These are phyloP conservation scores for Populus davidiana DNA, from an alignment of 345 rosid genomes.

Conservation along the genomic window DNA sequence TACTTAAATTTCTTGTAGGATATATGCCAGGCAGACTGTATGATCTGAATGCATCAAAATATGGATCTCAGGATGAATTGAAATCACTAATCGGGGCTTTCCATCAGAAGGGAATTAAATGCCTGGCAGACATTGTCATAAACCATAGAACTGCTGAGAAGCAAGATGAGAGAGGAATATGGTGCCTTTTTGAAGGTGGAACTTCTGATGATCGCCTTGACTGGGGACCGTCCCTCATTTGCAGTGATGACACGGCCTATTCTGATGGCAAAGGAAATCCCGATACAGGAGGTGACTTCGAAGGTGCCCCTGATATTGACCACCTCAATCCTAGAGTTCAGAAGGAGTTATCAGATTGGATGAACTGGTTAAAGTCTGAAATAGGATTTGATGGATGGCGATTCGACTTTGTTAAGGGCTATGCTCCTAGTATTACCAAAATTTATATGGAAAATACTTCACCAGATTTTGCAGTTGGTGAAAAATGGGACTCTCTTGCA, in stretches of 20 bases:
- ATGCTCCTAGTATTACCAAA: slow-evolving; percentile 55
- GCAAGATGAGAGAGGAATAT: slow-evolving; percentile 60
- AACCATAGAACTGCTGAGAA: slow-evolving; percentile 82
- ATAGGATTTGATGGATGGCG: slow-evolving; percentile 79
- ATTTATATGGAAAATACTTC: slow-evolving; percentile 44
- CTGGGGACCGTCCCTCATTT: slow-evolving; percentile 78
- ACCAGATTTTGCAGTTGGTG: slow-evolving; percentile 77
- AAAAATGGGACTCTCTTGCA: slow-evolving; percentile 62
- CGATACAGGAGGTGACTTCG: slow-evolving; percentile 53
- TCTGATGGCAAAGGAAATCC: slow-evolving; percentile 67
- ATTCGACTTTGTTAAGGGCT: slow-evolving; percentile 68
- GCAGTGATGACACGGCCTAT: slow-evolving; percentile 44
- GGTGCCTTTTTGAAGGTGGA: slow-evolving; percentile 79
- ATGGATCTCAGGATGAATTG: slow-evolving; percentile 54
- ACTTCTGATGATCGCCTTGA: slow-evolving; percentile 73
- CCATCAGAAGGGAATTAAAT: slow-evolving; percentile 52
- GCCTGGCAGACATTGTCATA: slow-evolving; percentile 78
- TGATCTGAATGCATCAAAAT: slow-evolving; percentile 66
- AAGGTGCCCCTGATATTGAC: slow-evolving; percentile 77
- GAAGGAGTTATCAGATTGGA: slow-evolving; percentile 72
- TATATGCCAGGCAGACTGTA: slow-evolving; percentile 88
- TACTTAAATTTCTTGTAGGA: slow-evolving; percentile 34
- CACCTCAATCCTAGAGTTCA: slow-evolving; percentile 69
- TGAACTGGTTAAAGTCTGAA: slow-evolving; percentile 81
- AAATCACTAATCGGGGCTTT: slow-evolving; percentile 53